Evolutionary conservation across 164 flowering plant species (phyloP).

Genomic region (Liriodendron chinense): DNA sequence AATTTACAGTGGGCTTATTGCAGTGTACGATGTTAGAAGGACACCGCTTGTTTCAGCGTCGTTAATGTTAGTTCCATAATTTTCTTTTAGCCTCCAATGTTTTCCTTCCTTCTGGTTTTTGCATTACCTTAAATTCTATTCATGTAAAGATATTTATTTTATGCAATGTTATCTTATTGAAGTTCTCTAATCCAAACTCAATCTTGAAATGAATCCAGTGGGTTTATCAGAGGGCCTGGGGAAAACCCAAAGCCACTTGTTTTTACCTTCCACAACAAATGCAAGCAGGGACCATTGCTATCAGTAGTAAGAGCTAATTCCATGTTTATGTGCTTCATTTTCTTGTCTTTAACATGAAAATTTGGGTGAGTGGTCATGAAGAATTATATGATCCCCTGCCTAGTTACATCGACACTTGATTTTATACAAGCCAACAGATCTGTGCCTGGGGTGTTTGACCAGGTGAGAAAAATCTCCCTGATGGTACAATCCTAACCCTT

Average conservation of each 20-base stretch:
- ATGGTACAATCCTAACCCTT: too few species aligned
- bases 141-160: not conserved
- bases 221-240: slow-evolving; percentile 95
- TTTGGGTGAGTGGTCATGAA: not conserved
- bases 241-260: slow-evolving; percentile 77
- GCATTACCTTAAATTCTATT: too few species aligned
- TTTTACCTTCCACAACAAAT: slow-evolving; percentile 81
- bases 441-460: too few species aligned
- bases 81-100: not conserved
- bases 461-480: too few species aligned
- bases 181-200: not conserved
- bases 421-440: not conserved
- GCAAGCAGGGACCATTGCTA: slow-evolving; percentile 87
- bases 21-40: slow-evolving; percentile 77
- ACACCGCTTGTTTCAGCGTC: slow-evolving; percentile 75
- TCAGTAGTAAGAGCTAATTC: slow-evolving; percentile 60
- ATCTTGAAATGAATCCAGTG: slow-evolving; percentile 39
- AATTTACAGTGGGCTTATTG: slow-evolving; percentile 71
- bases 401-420: not conserved
- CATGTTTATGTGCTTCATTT: not conserved
- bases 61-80: slow-evolving; percentile 53
- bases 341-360: not conserved
- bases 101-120: not conserved
- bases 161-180: not conserved
- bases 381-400: too few species aligned